Percentiles rank a stretch among this genome's conserved stretches.
Evolutionary conservation across 139 green algal genomes (phyloP).

Genomic region (Chlorella ohadii): DNA sequence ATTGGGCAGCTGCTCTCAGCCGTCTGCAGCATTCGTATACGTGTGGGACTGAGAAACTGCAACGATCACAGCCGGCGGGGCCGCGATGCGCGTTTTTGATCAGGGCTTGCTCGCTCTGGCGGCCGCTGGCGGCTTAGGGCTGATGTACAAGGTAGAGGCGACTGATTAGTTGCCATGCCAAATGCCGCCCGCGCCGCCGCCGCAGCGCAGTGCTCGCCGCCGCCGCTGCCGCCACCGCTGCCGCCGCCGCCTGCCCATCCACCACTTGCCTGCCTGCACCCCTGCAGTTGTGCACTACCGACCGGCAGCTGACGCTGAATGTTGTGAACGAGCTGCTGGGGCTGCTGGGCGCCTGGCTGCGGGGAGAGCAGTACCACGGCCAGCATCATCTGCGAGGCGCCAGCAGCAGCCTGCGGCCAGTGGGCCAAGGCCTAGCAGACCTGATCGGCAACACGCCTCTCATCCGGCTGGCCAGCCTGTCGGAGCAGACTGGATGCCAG

Average conservation of each 20-base stretch:
- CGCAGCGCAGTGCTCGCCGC: not conserved
- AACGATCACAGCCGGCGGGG: no score
- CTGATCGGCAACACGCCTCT: constrained; percentile 89
- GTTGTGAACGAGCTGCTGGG: not conserved
- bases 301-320: not conserved
- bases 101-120: no score
- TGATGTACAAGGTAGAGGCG: no score
- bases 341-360: not conserved
- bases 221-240: not conserved
- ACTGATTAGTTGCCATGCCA: no score
- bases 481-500: constrained; percentile 81
- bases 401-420: constrained; percentile 6
- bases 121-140: no score
- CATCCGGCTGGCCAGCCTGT: constrained; percentile 78
- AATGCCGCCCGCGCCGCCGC: no score
- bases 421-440: constrained; percentile 58
- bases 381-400: not conserved
- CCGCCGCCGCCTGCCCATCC: not conserved
- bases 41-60: no score
- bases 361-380: not conserved
- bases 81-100: no score
- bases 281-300: not conserved
- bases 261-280: not conserved
- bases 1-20: no score
- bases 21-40: no score